These are phyloP conservation scores for Alternaria sp. DNA, from an alignment of 2,329 filamentous ascomycete species.

Conservation along the genomic window DNA sequence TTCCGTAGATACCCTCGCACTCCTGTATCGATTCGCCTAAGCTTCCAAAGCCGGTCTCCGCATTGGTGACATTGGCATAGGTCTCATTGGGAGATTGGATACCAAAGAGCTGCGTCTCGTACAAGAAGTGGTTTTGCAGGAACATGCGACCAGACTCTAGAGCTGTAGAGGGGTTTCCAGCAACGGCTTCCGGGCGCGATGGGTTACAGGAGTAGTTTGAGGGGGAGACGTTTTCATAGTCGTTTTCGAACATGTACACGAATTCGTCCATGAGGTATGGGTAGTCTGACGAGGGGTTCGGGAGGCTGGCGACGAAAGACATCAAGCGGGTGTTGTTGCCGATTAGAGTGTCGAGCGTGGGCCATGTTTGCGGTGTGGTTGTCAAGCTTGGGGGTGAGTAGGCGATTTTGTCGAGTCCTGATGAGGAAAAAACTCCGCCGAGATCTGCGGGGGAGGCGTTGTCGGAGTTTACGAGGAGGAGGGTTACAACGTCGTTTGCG, in stretches of 20 bases:
- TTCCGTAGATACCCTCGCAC: conserved; percentile 68
- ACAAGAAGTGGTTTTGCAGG: conserved; percentile 83
- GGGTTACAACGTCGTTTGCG: conserved; percentile 77
- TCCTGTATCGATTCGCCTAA: conserved; percentile 48
- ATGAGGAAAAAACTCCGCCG: conserved; percentile 53
- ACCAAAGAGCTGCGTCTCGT: conserved; percentile 60
- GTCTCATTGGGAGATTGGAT: conserved; percentile 55
- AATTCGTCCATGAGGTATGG: conserved; percentile 72
- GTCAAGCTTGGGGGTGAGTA: conserved; percentile 56
- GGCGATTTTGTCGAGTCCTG: conserved; percentile 69
- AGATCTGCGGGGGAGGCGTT: conserved; percentile 65
- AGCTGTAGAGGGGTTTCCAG: conserved; percentile 57
- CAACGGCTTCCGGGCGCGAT: conserved; percentile 67
- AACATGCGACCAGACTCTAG: conserved; percentile 69
- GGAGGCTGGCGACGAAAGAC: conserved; percentile 69
- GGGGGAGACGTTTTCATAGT: conserved; percentile 69
- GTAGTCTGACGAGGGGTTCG: conserved; percentile 45
- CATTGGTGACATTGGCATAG: conserved; percentile 72
- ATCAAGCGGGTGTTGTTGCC: conserved; percentile 70
- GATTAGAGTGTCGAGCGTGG: conserved; percentile 76
- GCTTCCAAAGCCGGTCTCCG: conserved; percentile 65
- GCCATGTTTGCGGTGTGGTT: conserved; percentile 68
- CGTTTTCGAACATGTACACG: conserved; percentile 75
- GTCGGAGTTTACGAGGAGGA: conserved; percentile 77
- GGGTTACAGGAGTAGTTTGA: conserved; percentile 77